Conservation (phyloP, 202 grass and related monocot species). For the Carex arenaria region DNA sequence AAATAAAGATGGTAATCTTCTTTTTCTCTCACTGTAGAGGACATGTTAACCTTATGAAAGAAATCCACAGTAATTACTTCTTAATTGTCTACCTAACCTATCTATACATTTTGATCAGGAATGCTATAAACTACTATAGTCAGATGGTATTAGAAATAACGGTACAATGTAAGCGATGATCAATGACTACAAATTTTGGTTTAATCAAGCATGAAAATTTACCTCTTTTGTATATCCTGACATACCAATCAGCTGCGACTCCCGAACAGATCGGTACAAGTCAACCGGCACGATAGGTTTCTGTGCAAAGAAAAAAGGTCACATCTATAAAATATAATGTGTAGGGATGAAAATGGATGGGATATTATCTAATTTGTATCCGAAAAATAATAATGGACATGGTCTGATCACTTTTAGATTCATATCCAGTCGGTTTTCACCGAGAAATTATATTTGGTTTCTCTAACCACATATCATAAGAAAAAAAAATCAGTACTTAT, state of each 20-base stretch:
- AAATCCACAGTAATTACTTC: neutral
- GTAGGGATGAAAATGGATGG: neutral
- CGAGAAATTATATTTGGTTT: slow-evolving; percentile 4
- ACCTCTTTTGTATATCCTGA: slow-evolving; percentile 91
- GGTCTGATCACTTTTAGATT: neutral
- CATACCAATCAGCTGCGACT: slow-evolving; percentile 82
- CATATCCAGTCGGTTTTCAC: neutral
- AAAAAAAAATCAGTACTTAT: neutral
- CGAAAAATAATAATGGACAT: neutral
- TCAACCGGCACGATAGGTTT: slow-evolving; percentile 76
- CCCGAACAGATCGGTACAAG: slow-evolving; percentile 70
- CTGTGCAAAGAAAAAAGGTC: slow-evolving; percentile 34
- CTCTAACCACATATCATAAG: neutral
- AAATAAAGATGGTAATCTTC: neutral
- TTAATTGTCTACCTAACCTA: neutral
- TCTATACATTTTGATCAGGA: neutral
- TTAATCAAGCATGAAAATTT: slow-evolving; percentile 16
- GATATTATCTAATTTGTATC: neutral
- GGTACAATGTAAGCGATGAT: neutral
- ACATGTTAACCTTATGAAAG: neutral
- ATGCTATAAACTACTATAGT: neutral
- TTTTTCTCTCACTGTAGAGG: neutral
- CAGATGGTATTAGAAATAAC: neutral
- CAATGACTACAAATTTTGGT: neutral
- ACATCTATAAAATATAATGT: slow-evolving; percentile 21